Conservation (phyloP, 2,329 filamentous ascomycete genomes). For the Talaromyces atroroseus region DNA sequence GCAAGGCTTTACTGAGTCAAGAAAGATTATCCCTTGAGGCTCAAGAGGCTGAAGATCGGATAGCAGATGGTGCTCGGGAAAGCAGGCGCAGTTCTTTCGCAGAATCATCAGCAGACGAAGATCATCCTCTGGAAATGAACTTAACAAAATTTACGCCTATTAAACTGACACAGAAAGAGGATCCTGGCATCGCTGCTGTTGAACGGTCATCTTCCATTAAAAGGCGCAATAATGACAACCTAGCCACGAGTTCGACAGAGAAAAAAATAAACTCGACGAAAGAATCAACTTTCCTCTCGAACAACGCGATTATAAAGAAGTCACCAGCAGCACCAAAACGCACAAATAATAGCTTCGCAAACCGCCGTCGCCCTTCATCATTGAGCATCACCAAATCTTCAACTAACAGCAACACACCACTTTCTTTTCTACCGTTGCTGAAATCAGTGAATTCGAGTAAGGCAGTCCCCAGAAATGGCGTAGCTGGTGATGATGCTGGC, state of each 20-base stretch:
- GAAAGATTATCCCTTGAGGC: neutral
- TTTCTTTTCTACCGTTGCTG: neutral
- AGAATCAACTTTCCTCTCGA: neutral
- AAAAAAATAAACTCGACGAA: neutral
- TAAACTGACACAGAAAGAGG: neutral
- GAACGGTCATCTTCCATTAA: neutral
- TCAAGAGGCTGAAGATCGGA: neutral
- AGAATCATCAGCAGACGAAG: constrained; percentile 73
- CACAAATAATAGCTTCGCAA: neutral
- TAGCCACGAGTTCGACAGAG: neutral
- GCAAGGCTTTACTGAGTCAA: neutral
- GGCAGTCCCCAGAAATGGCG: neutral
- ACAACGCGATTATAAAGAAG: neutral
- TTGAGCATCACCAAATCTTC: neutral
- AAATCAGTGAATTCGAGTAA: constrained; percentile 4
- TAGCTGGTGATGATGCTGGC: neutral
- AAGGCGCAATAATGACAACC: neutral
- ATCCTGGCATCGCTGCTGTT: neutral
- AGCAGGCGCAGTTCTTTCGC: constrained; percentile 44
- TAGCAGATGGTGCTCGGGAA: constrained; percentile 19
- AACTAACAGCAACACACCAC: neutral
- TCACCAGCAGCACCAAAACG: neutral
- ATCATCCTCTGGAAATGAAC: constrained; percentile 72
- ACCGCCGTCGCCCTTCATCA: constrained; percentile 18
- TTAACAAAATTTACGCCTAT: constrained; percentile 41